Evolutionary conservation across 2,329 filamentous ascomycete genomes (phyloP).

Genomic region (Fusarium nurragi): DNA sequence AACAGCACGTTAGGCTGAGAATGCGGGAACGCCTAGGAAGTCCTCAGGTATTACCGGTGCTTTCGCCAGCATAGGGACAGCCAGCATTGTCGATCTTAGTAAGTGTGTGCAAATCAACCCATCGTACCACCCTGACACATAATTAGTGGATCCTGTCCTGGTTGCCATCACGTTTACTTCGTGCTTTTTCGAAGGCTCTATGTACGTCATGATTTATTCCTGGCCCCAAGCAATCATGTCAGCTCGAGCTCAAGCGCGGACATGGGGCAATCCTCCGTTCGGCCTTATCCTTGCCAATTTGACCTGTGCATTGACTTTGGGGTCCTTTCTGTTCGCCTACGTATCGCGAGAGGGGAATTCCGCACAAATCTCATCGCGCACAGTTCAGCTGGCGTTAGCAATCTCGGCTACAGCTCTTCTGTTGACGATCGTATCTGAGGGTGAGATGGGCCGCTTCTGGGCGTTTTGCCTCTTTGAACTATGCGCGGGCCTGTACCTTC

Average conservation of each 20-base stretch:
- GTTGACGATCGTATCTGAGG: background rate
- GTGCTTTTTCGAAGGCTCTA: background rate
- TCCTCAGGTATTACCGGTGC: rapidly evolving
- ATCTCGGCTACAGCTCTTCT: background rate
- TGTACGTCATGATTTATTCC: background rate
- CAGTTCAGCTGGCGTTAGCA: background rate
- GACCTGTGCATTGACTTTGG: background rate
- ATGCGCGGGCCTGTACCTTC: background rate
- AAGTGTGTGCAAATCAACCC: rapidly evolving
- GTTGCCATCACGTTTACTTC: rapidly evolving
- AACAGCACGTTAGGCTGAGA: background rate
- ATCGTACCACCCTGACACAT: background rate
- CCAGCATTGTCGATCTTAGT: rapidly evolving
- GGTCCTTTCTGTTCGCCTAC: background rate
- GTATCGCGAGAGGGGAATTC: background rate
- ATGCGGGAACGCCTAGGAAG: rapidly evolving
- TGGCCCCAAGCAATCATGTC: conserved; percentile 1
- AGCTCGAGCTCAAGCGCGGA: background rate
- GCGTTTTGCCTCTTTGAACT: background rate
- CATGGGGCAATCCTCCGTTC: background rate
- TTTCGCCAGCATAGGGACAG: background rate
- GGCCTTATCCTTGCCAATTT: background rate
- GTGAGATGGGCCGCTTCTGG: background rate
- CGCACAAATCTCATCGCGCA: rapidly evolving
- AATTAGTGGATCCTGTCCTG: background rate